Evolutionary conservation across 1,139 yeast species (phyloP), one percentile per base, ranked within the genome.

Genomic region (Saccharomyces hybrid): DNA sequence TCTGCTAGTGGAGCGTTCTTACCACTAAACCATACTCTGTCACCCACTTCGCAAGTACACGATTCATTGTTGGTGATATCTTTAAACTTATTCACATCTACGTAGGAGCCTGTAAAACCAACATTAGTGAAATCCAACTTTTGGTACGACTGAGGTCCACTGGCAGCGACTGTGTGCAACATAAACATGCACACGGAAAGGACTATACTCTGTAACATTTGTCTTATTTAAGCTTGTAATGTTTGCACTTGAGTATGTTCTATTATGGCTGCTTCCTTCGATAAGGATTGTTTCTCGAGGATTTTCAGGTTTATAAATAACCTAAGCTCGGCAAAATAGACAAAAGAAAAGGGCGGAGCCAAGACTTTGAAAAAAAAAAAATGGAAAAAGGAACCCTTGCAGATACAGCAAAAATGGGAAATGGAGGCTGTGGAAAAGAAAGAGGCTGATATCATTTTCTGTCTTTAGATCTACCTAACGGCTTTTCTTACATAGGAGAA

Each of bases 21-120:
- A 47, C 93, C 93, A 20, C 76, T 70, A 68, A 86, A 84, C 52
- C 77, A 65, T 38, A 72, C 62, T 27, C 68, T 63, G 5, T 61
- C 62, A 14, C 70, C 74, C 7, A 72, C 65, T 58, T 73, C 73
- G 69, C 86, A 84, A 16, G 79, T 61, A 74, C 93, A 85, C 34
- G 57, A 58, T 16, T 71, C 59, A 38, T 80, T 82, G 31, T 74
- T 61, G 48, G 71, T 66, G 54, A 78, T 78, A 63, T 80, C 71
- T 72, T 76, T 75, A 32, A 76, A 60, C 56, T 75, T 73, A 64
- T 80, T 78, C 54, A 87, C 88, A 50, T 83, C 83, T 57, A 72
- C 73, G 71, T 80, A 87, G 50, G 78, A 70, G 50, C 95, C 95
- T 9, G 79, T 73, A 65, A 76, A 86, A 3, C 95, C 95, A 50